Evolutionary conservation across 1,139 yeast species (phyloP), one percentile per base, ranked within the genome.

Genomic region (Taphrina betulina): DNA sequence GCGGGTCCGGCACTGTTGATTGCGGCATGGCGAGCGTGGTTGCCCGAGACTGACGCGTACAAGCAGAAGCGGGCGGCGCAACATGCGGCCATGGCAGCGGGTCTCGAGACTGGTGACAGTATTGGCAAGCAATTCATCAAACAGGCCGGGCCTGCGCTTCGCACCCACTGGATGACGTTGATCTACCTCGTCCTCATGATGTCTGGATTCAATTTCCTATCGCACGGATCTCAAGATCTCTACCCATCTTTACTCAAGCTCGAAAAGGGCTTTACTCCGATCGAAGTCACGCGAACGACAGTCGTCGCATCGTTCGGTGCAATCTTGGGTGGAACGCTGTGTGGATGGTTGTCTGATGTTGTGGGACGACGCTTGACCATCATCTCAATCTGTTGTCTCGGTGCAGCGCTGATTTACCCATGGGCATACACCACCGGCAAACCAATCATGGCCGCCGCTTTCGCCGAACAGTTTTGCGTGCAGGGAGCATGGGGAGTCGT

Each of bases 401-500:
- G 94, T 53, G 94, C 77, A 23, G 84, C 83, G 7, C 68, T 81
- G 64, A 75, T 81, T 56, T 82, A 82, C 63, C 88, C 88, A 45
- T 82, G 92, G 90, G 90, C 86, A 0, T 85, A 80, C 64, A 68
- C 77, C 36, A 61, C 64, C 12, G 75, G 75, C 60, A 65, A 72
- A 20, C 86, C 81, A 62, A 82, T 85, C 65, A 94, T 92, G 4
- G 84, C 86, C 58, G 92, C 45, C 7, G 53, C 57, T 1, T 42
- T 85, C 70, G 85, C 83, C 72, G 71, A 86, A 64, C 95, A 87
- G 69, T 80, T 82, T 65, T 81, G 81, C 63, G 92, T 86, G 50
- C 95, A 85, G 70, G 95, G 95, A 62, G 85, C 88, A 16, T 87
- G 95, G 89, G 94, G 95, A 63, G 85, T 85, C 44, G 77, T 84